Percentiles rank a stretch among this genome's conserved stretches.
Conservation (phyloP, 768 basidiomycete genomes). For the Cystoderma amianthinum region DNA sequence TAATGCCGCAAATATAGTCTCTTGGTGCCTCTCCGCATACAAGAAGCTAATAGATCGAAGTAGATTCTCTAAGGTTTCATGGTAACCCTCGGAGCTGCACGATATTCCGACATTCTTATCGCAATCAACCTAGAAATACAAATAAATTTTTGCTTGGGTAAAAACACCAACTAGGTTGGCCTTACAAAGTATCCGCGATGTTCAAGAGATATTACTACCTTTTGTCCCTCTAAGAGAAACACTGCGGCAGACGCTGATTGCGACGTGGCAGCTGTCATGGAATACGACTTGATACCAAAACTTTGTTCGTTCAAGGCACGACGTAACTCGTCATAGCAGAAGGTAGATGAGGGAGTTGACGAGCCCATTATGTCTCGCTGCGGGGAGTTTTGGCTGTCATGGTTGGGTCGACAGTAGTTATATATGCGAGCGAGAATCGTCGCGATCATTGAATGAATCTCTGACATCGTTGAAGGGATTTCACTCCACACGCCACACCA, state of each 20-base stretch:
- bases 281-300: conserved; percentile 45
- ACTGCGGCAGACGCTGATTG: conserved; percentile 48
- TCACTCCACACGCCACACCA: conserved; percentile 9
- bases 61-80: conserved; percentile 56
- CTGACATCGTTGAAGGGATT: conserved; percentile 11
- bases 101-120: too few species aligned
- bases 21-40: conserved; percentile 41
- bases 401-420: conserved; percentile 13
- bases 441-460: conserved; percentile 11
- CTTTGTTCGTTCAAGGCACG: conserved; percentile 51
- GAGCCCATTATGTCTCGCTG: conserved; percentile 8
- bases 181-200: conserved; percentile 51
- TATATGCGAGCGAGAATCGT: conserved; percentile 17
- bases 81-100: conserved; percentile 1
- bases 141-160: conserved; percentile 6
- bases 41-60: conserved; percentile 48
- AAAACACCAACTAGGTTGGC: conserved; percentile 7
- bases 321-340: conserved; percentile 44
- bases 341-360: conserved; percentile 16
- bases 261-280: conserved; percentile 27
- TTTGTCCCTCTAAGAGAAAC: conserved; percentile 48
- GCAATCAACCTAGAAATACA: conserved; percentile 1
- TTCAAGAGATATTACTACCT: conserved; percentile 39
- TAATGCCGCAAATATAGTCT: conserved; percentile 40
- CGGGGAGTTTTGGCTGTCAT: conserved; percentile 10